phyloP scores from a whole-genome alignment of 352 stramenopile species.

The Globisporangium nodosum region DNA sequence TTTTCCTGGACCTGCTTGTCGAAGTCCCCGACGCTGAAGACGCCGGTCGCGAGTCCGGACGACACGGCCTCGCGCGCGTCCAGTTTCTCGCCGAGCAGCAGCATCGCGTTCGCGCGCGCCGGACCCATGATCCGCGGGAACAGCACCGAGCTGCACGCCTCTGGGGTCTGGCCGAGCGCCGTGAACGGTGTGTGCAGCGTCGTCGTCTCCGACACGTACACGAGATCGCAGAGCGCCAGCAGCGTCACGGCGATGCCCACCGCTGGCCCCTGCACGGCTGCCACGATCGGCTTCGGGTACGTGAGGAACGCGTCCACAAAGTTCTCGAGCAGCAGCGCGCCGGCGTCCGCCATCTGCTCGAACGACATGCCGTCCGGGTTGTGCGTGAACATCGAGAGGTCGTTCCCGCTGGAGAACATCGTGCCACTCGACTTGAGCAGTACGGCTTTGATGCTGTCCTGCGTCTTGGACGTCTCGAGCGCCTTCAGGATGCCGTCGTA shows the following conservation, averaged over 20 bases:
- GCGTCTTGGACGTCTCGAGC: conserved; percentile 51
- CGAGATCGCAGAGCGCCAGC: conserved; percentile 85
- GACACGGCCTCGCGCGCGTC: conserved; percentile 47
- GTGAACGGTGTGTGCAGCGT: conserved; percentile 93
- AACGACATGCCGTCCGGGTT: conserved; percentile 44
- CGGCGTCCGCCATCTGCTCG: conserved; percentile 56
- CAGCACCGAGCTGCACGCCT: conserved; percentile 86
- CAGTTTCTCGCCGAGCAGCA: conserved; percentile 86
- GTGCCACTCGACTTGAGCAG: conserved; percentile 80
- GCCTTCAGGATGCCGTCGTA: conserved; percentile 74
- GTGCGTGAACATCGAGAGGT: conserved; percentile 76
- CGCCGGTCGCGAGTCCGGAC: conserved; percentile 40
- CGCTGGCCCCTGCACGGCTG: conserved; percentile 86
- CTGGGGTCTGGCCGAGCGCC: conserved; percentile 82
- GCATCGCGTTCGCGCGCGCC: conserved; percentile 48
- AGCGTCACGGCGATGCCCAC: conserved; percentile 89
- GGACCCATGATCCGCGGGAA: conserved; percentile 85
- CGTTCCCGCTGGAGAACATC: conserved; percentile 90
- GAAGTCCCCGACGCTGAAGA: conserved; percentile 60
- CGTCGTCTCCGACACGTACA: conserved; percentile 82
- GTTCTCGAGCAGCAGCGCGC: conserved; percentile 43
- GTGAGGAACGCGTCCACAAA: conserved; percentile 76
- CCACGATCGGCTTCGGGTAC: conserved; percentile 89
- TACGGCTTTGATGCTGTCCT: conserved; percentile 75
- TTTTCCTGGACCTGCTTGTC: conserved; percentile 45